A percentile compares a stretch with the other conserved stretches of the same genome.
These are phyloP conservation scores for Malassezia cuniculi DNA, from an alignment of 1,284 basidiomycete genomes.

Conservation along the genomic window DNA sequence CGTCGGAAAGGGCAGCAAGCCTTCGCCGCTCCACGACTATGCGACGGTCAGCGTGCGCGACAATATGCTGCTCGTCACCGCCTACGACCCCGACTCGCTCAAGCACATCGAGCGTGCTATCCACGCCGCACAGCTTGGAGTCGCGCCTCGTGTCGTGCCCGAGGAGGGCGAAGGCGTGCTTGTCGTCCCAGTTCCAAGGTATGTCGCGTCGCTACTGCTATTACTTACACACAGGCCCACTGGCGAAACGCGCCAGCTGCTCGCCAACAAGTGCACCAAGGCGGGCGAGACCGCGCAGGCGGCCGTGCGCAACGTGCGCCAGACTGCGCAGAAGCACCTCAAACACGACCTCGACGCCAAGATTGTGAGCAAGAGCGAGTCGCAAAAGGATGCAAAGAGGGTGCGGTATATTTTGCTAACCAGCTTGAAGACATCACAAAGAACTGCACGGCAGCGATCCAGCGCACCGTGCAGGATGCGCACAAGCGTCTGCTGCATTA, in stretches of 20 bases:
- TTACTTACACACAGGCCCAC: constrained; percentile 19
- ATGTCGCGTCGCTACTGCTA: constrained; percentile 5
- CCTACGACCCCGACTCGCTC: constrained; percentile 30
- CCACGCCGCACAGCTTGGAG: constrained; percentile 27
- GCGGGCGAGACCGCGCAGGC: constrained; percentile 41
- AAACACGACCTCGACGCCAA: constrained; percentile 34
- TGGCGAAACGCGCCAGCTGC: constrained; percentile 28
- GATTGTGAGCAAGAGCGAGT: constrained; percentile 31
- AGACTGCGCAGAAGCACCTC: constrained; percentile 39
- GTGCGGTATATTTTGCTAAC: constrained; percentile 3
- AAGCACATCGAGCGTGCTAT: constrained; percentile 42
- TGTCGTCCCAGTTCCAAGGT: constrained; percentile 33
- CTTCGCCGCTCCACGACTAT: constrained; percentile 29
- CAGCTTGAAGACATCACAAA: constrained; percentile 14
- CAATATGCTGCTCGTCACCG: constrained; percentile 30
- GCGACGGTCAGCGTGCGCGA: constrained; percentile 41
- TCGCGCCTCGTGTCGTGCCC: constrained; percentile 27
- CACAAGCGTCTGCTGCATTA: constrained; percentile 10
- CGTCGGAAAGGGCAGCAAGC: constrained; percentile 8
- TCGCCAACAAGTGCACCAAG: constrained; percentile 31
- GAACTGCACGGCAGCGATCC: constrained; percentile 5
- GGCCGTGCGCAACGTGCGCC: constrained; percentile 30
- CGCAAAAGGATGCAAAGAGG: constrained; percentile 28
- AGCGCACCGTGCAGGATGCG: constrained; percentile 5
- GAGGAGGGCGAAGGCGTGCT: constrained; percentile 32